Base-by-base conservation (phyloP, 2,329 filamentous ascomycete species). In the Ascochyta clinopodiicola region DNA sequence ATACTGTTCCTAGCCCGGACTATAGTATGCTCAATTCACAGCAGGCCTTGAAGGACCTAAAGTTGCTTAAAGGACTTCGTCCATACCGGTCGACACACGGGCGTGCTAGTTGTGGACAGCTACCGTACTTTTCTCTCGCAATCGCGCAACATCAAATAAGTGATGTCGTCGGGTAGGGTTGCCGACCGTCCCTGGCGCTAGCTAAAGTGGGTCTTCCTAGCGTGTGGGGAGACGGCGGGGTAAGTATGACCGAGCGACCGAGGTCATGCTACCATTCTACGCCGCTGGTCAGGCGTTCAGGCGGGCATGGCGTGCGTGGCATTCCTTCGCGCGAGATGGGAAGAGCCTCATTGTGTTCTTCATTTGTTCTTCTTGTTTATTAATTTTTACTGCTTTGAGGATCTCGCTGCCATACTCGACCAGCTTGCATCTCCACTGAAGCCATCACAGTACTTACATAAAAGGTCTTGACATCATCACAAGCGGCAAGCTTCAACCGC, bases 211-310 rank as follows among this genome's bases (percentile, higher is more conserved):
- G 19, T 17, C 37, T 10, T 13, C 15, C 10, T 50, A 50, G 52
- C 43, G 37, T 51, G 52, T 43, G 52, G 43, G 19, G 52, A 46
- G 22, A 9, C 32, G 35, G 46, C 45, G 52, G 52, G 46, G 46
- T 50, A 47, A 42, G 2, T 36, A 10, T 24, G 52, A 29, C 52
- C 52, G 46, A 56, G 46, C n/a, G 52, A 29, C 52, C 52, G 46
- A 56, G 52, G 52, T 56, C 52, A 56, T 45, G 52, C 42, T 44
- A 51, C 48, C 17, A 21, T 7, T 19, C 24, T 36, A 31, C 46
- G 32, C 43, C 36, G 21, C 45, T 17, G 12, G 32, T 56, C 37
- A 51, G 46, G 46, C 47, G 42, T 46, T 44, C 42, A 51, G 29
- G 15, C 31, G 12, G 32, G 24, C 17, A 56, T 51, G 43, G 52